A percentile compares a stretch with the other conserved stretches of the same genome.
Evolutionary conservation across 2,329 filamentous ascomycete genomes (phyloP).

Genomic region (Colletotrichum sojae): DNA sequence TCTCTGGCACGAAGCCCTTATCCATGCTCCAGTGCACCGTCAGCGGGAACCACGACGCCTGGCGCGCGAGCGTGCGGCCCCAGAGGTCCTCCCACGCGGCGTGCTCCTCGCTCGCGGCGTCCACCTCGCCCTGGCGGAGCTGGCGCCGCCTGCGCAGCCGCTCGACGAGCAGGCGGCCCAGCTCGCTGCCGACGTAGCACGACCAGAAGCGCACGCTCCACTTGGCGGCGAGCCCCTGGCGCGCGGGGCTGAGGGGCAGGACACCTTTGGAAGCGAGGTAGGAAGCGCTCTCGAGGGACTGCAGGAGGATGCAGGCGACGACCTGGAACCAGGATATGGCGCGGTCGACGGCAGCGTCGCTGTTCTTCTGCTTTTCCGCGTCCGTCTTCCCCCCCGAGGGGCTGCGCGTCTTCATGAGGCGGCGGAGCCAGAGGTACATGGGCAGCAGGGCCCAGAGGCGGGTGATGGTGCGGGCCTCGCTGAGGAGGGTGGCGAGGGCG

Average conservation of each 20-base stretch:
- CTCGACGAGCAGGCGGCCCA: constrained; percentile 73
- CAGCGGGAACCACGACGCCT: constrained; percentile 83
- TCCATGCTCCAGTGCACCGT: constrained; percentile 87
- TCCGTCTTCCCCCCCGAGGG: constrained; percentile 46
- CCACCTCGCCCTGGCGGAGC: constrained; percentile 44
- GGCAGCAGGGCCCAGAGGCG: constrained; percentile 84
- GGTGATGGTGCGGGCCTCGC: constrained; percentile 79
- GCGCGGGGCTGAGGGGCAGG: constrained; percentile 69
- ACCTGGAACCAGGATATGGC: constrained; percentile 78
- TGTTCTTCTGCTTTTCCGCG: constrained; percentile 54
- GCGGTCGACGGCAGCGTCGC: constrained; percentile 56
- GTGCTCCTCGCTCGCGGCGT: constrained; percentile 56
- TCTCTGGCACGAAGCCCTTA: constrained; percentile 66
- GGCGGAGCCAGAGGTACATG: constrained; percentile 77
- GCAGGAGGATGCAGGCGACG: constrained; percentile 76
- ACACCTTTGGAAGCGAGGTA: constrained; percentile 83
- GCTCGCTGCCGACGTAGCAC: constrained; percentile 82
- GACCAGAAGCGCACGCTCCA: constrained; percentile 88
- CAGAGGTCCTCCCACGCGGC: constrained; percentile 66
- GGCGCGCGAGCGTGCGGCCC: constrained; percentile 78
- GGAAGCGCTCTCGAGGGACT: constrained; percentile 86
- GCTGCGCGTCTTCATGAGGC: constrained; percentile 55
- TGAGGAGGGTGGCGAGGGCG: constrained; percentile 75
- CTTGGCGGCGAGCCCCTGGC: constrained; percentile 73
- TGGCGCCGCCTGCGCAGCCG: constrained; percentile 52